A percentile compares a stretch with the other conserved stretches of the same genome.
Evolutionary conservation across 352 stramenopile species (phyloP).

Genomic region (Plasmopara muralis): DNA sequence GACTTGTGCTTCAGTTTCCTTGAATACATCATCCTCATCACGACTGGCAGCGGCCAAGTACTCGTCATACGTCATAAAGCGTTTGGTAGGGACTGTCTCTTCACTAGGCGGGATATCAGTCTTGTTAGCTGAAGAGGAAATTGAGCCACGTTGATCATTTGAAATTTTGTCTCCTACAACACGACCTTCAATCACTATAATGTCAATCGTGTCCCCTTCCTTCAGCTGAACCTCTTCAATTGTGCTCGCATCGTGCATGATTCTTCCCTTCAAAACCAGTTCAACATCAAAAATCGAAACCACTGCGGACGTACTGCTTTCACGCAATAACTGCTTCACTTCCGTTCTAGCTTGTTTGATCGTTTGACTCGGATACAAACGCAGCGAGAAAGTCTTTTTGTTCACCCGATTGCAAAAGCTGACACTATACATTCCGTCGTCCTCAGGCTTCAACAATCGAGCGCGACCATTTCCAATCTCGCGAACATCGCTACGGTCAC

Average conservation of each 20-base stretch:
- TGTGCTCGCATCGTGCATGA: constrained; percentile 36
- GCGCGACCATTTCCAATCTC: constrained; percentile 24
- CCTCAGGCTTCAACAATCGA: constrained; percentile 34
- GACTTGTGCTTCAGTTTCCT: constrained; percentile 16
- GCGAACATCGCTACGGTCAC: constrained; percentile 25
- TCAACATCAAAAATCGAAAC: constrained; percentile 46
- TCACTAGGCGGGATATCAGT: constrained; percentile 18
- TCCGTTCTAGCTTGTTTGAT: constrained; percentile 51
- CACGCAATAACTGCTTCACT: constrained; percentile 49
- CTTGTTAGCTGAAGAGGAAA: constrained; percentile 31
- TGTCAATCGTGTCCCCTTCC: constrained; percentile 57
- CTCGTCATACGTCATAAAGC: constrained; percentile 78
- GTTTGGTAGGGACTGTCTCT: constrained; percentile 31
- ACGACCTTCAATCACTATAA: constrained; percentile 63
- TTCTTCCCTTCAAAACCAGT: constrained; percentile 51
- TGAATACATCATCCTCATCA: constrained; percentile 38
- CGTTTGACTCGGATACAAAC: constrained; percentile 39
- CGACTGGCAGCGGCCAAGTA: constrained; percentile 64
- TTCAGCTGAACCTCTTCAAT: constrained; percentile 54
- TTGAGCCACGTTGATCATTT: constrained; percentile 16
- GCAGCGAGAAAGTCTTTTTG: constrained; percentile 63
- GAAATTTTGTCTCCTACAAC: constrained; percentile 19
- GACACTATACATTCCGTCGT: constrained; percentile 51
- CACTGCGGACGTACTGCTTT: constrained; percentile 29
- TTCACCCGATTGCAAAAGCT: constrained; percentile 61